A percentile compares a stretch with the other conserved stretches of the same genome.
Evolutionary conservation across 768 basidiomycete genomes (phyloP).

Genomic region (Phlebiopsis gigantea): DNA sequence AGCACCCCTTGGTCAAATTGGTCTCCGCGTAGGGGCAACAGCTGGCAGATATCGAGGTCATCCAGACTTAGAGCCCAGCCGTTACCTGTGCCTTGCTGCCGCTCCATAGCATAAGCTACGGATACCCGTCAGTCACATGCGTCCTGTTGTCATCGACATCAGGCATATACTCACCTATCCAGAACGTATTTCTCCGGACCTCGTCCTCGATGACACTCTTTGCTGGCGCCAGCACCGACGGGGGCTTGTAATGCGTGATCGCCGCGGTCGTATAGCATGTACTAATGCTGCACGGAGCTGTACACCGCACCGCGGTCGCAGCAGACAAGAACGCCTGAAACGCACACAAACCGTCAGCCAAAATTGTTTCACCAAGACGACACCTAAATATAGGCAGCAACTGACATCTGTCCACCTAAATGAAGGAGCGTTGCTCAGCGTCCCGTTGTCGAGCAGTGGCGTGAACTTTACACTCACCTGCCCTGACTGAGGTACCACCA

Average conservation of each 20-base stretch:
- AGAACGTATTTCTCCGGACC: constrained; percentile 63
- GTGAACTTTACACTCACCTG: constrained; percentile 33
- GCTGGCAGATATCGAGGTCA: constrained; percentile 65
- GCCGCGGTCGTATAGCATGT: constrained; percentile 55
- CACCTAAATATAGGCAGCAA: background rate
- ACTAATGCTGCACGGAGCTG: constrained; percentile 54
- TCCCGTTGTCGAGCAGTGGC: background rate
- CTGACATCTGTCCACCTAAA: constrained; percentile 66
- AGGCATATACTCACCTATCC: constrained; percentile 20
- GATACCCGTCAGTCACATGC: background rate
- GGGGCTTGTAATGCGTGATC: constrained; percentile 46
- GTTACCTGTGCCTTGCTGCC: constrained; percentile 56
- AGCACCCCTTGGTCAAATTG: constrained; percentile 46
- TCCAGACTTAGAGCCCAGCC: constrained; percentile 74
- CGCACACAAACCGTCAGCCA: background rate
- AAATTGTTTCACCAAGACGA: too few species aligned
- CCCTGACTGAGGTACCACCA: constrained; percentile 75
- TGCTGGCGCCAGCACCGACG: constrained; percentile 55
- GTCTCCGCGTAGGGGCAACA: constrained; percentile 55
- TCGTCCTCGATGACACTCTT: constrained; percentile 63
- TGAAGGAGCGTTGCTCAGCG: background rate
- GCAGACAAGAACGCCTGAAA: constrained; percentile 45
- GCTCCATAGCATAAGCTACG: constrained; percentile 26
- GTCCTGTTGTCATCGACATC: background rate
- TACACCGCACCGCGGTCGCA: constrained; percentile 48